These are phyloP conservation scores for Verbena officinalis DNA, from an alignment of 257 asterid genomes.

Conservation along the genomic window DNA sequence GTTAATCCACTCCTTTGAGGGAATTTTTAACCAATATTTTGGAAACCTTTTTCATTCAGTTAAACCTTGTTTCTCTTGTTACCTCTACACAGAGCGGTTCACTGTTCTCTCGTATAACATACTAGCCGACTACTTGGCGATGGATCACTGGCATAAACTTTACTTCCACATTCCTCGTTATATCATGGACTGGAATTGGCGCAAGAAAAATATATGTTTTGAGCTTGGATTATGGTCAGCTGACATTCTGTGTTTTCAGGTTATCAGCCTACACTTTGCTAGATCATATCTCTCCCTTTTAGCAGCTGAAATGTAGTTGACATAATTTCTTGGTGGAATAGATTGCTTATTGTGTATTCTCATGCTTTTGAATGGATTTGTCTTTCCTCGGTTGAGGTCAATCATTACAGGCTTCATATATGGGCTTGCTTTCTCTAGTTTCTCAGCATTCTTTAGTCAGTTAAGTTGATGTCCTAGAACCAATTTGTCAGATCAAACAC, in stretches of 20 bases:
- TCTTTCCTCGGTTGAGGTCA: background rate
- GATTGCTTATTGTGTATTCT: constrained; percentile 8
- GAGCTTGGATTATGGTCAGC: constrained; percentile 99
- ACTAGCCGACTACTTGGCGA: constrained; percentile 84
- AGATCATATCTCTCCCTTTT: constrained; percentile 9
- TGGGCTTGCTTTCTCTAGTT: constrained; percentile 6
- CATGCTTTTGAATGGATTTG: background rate
- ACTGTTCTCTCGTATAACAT: constrained; percentile 87
- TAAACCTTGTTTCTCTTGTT: constrained; percentile 29
- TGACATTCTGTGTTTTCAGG: constrained; percentile 95
- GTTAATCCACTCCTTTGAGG: no score
- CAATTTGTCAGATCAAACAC: background rate
- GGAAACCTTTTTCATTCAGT: background rate
- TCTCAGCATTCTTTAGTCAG: background rate
- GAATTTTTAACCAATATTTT: background rate
- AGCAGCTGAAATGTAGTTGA: constrained; percentile 12
- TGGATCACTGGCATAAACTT: constrained; percentile 67
- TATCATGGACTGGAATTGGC: constrained; percentile 91
- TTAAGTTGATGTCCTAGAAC: constrained; percentile 14
- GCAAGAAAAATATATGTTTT: constrained; percentile 71
- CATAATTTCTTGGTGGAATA: constrained; percentile 5
- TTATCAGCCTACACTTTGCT: constrained; percentile 33
- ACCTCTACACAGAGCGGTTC: constrained; percentile 66
- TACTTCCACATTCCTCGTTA: constrained; percentile 77
- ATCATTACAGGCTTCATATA: constrained; percentile 7